These are phyloP conservation scores for Fusarium brevicatenulatum DNA, from an alignment of 2,329 filamentous ascomycete genomes.

Conservation along the genomic window DNA sequence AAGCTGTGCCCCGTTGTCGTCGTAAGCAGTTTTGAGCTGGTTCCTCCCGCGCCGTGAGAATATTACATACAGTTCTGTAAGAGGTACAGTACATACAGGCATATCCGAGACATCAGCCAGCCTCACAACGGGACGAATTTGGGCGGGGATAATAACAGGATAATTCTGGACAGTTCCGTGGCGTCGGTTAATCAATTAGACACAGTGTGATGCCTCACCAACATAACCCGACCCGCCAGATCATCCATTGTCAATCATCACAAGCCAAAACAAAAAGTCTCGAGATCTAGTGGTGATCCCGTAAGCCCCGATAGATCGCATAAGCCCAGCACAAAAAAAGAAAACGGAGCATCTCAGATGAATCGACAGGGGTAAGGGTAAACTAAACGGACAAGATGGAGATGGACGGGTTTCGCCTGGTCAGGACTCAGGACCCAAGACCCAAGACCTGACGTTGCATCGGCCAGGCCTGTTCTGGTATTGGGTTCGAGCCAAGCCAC, in stretches of 20 bases:
- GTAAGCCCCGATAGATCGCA: slow-evolving; percentile 35
- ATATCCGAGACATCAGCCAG: slow-evolving; percentile 40
- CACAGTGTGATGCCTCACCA: not conserved
- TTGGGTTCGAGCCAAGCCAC: slow-evolving; percentile 6
- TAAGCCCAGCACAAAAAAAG: not conserved
- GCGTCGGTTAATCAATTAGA: slow-evolving; percentile 15
- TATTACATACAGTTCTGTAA: slow-evolving; percentile 9
- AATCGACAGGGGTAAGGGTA: slow-evolving; percentile 23
- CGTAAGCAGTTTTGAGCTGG: slow-evolving; percentile 26
- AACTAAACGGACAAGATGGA: slow-evolving; percentile 24
- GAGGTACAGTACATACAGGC: not conserved
- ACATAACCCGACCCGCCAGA: not conserved
- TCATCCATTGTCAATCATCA: slow-evolving; percentile 2
- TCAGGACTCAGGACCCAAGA: slow-evolving; percentile 4
- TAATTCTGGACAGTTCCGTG: not conserved
- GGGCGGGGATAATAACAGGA: not conserved
- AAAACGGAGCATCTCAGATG: slow-evolving; percentile 28
- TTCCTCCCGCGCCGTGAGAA: slow-evolving; percentile 20
- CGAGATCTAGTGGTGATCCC: not conserved
- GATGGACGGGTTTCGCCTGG: slow-evolving; percentile 36
- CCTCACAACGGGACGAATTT: slow-evolving; percentile 17
- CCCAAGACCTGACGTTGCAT: slow-evolving; percentile 39
- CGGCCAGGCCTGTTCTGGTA: slow-evolving; percentile 10
- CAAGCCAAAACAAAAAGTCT: slow-evolving; percentile 6
- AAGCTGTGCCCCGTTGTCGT: slow-evolving; percentile 23